These are phyloP conservation scores for Solanum phureja DNA, from an alignment of 257 asterid species.

Conservation along the genomic window DNA sequence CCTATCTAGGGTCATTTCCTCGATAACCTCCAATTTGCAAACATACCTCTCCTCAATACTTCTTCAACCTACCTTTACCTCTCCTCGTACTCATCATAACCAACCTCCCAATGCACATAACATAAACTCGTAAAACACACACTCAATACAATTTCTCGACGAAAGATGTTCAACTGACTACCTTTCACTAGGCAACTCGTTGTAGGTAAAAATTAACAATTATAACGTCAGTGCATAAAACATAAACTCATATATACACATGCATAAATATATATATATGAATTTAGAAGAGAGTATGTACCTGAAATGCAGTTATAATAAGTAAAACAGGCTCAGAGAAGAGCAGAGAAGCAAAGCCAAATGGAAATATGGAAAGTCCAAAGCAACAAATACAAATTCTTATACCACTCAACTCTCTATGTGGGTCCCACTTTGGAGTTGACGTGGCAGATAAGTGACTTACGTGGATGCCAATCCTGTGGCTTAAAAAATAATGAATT, in stretches of 20 bases:
- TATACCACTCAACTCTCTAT: constrained; percentile 37
- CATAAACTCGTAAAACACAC: background rate
- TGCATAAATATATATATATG: background rate
- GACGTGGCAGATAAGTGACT: constrained; percentile 83
- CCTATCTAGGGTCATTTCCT: background rate
- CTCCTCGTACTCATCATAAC: background rate
- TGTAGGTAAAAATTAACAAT: background rate
- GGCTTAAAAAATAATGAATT: background rate
- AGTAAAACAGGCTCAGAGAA: background rate
- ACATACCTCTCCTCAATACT: background rate
- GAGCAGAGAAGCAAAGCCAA: background rate
- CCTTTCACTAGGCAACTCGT: background rate
- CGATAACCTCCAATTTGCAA: background rate
- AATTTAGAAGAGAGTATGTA: background rate
- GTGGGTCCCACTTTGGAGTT: constrained; percentile 29
- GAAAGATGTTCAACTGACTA: background rate
- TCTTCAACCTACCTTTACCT: background rate
- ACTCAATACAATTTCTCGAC: background rate
- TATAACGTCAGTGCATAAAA: background rate
- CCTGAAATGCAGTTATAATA: background rate
- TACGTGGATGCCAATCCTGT: constrained; percentile 14
- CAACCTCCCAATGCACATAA: rapidly evolving
- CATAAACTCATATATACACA: background rate
- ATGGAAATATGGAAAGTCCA: constrained; percentile 20
- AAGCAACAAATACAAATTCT: constrained; percentile 22